Base-by-base conservation (phyloP, 345 rosid species). In the Balakata baccata region DNA sequence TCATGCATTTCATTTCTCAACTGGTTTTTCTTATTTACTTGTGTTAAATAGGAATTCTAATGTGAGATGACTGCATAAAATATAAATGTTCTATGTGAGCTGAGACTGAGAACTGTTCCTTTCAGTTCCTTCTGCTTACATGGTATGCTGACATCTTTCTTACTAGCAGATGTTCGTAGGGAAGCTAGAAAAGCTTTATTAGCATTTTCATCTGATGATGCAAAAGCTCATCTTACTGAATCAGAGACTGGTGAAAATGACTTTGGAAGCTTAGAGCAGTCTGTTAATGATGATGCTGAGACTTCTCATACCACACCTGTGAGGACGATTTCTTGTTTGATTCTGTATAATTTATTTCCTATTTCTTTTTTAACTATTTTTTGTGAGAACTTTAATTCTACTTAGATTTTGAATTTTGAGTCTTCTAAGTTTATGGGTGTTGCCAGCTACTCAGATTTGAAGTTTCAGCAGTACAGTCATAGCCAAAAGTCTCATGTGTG, bases 181-280 rank as follows among this genome's bases (percentile, higher is more conserved):
- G 94, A 95, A 89, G 98, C 98, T 76, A 92, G 99, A 82, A 92
- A 86, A 82, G 98, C 99, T 71, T 86, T 92, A 61, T 77, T 95
- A 72, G 98, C 99, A 77, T 91, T 92, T 84, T 84, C 96, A 62
- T 69, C 89, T 59, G 87, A 89, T 80, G 90, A 89, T 77, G 79
- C 75, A 34, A 84, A 83, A 56, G 56, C 73, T 39, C 68, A 84
- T 71, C 65, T 34, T 25, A n/a, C 75, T 47, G 84, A 79, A 20
- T 64, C 86, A 73, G 84, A 79, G 70, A 73, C 80, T 78, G 75
- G 50, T 46, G 87, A 82, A 70, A 77, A 84, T 75, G 85, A 77
- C 60, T 65, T 43, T 71, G 85, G 74, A 81, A 83, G 82, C 75
- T 49, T 72, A 52, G 87, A 73, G 64, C 84, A 82, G 64, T 70